phyloP scores from a whole-genome alignment of 805 yeast genomes.

The Kluyveromyces wickerhamii region DNA sequence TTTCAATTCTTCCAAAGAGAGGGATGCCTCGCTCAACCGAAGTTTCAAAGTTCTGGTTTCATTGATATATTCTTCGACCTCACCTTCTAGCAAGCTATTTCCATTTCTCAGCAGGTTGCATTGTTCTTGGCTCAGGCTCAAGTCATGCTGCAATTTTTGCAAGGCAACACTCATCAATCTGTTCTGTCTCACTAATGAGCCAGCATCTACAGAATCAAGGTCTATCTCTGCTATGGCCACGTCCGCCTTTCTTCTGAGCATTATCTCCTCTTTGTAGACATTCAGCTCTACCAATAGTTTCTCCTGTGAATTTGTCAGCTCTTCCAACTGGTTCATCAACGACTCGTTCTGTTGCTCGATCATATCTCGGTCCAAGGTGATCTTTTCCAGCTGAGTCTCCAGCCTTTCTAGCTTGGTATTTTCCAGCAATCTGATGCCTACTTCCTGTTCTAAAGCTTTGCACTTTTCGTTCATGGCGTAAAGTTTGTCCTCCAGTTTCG shows the following conservation, averaged over 20 bases:
- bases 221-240: slow-evolving; percentile 4
- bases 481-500: slow-evolving; percentile 40
- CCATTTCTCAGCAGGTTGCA: slow-evolving; percentile 23
- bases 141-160: slow-evolving; percentile 13
- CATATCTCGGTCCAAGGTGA: slow-evolving; percentile 39
- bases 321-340: slow-evolving; percentile 23
- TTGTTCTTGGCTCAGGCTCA: slow-evolving; percentile 11
- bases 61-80: slow-evolving; percentile 14
- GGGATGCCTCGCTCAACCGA: slow-evolving; percentile 12
- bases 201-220: slow-evolving; percentile 6
- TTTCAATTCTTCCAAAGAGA: slow-evolving; percentile 20
- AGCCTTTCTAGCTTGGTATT: slow-evolving; percentile 28
- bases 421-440: slow-evolving; percentile 11
- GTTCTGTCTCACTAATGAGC: slow-evolving; percentile 23
- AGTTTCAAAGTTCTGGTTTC: slow-evolving; percentile 3
- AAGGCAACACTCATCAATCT: slow-evolving; percentile 37
- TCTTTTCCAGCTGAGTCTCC: slow-evolving; percentile 28
- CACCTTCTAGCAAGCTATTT: slow-evolving; percentile 20
- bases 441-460: slow-evolving; percentile 1
- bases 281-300: slow-evolving; percentile 29
- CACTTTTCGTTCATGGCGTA: slow-evolving; percentile 26
- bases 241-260: slow-evolving; percentile 12
- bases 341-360: slow-evolving; percentile 30
- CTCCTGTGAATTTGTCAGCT: slow-evolving; percentile 28
- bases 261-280: slow-evolving; percentile 28